phyloP scores from a whole-genome alignment of 2,329 filamentous ascomycete species.

The Aureobasidium sp. region DNA sequence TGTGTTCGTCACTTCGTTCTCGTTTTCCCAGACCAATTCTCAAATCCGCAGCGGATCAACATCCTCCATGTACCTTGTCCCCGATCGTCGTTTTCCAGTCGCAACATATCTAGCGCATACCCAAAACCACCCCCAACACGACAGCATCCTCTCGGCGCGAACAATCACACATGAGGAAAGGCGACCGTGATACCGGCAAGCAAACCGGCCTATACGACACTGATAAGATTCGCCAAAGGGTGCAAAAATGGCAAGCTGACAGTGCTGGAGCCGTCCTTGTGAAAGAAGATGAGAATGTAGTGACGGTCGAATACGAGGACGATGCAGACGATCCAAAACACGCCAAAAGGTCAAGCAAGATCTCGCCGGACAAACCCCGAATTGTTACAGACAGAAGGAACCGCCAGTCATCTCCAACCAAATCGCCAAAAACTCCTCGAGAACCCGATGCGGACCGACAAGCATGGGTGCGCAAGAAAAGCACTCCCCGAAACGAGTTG shows the following conservation, averaged over 20 bases:
- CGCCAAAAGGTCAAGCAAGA: slow-evolving; percentile 11
- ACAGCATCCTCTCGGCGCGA: not conserved
- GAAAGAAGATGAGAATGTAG: slow-evolving; percentile 42
- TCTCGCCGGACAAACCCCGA: not conserved
- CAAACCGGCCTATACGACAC: slow-evolving; percentile 8
- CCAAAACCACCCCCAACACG: not conserved
- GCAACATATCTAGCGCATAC: slow-evolving; percentile 3
- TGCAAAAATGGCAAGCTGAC: slow-evolving; percentile 75
- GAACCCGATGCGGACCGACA: slow-evolving; percentile 24
- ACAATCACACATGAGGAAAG: not conserved
- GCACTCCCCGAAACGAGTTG: slow-evolving; percentile 29
- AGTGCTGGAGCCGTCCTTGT: slow-evolving; percentile 56
- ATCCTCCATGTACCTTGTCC: not conserved
- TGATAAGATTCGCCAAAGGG: slow-evolving; percentile 58
- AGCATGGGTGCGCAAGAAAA: slow-evolving; percentile 29
- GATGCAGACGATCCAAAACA: slow-evolving; percentile 13
- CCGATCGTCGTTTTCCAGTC: not conserved
- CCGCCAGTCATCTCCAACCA: not conserved
- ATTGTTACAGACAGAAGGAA: not conserved
- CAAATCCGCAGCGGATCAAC: not conserved
- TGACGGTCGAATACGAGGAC: slow-evolving; percentile 49
- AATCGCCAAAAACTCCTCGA: slow-evolving; percentile 2
- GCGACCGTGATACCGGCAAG: slow-evolving; percentile 7
- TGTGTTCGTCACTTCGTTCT: not conserved
- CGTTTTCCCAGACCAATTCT: not conserved